Conservation (phyloP, 345 rosid genomes). For the Camelina neglecta region DNA sequence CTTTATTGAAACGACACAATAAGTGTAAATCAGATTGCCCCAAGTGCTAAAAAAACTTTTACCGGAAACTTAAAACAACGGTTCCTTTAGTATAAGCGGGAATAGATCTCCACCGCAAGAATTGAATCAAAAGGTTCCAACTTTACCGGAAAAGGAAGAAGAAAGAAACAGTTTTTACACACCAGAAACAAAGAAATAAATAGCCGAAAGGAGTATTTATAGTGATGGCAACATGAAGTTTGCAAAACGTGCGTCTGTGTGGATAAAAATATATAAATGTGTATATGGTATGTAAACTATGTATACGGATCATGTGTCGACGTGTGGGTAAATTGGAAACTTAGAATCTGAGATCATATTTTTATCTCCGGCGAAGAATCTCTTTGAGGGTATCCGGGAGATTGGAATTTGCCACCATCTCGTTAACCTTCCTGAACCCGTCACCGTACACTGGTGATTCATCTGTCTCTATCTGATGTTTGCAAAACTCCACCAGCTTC, state of each 20-base stretch:
- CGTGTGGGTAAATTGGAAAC: background rate
- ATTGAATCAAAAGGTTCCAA: constrained; percentile 16
- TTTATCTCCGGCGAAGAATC: background rate
- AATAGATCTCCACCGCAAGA: background rate
- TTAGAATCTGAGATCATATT: background rate
- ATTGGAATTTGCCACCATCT: constrained; percentile 59
- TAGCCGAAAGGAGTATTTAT: background rate
- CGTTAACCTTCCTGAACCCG: constrained; percentile 68
- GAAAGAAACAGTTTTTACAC: background rate
- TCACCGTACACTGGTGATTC: constrained; percentile 72
- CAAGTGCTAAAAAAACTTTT: background rate
- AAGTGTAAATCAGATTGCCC: background rate
- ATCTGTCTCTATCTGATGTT: constrained; percentile 75
- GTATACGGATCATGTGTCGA: background rate
- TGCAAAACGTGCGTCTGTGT: background rate
- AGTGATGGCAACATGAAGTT: background rate
- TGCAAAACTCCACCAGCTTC: constrained; percentile 73
- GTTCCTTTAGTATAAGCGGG: background rate
- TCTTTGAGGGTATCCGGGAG: constrained; percentile 59
- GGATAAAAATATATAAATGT: background rate
- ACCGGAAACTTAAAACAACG: background rate
- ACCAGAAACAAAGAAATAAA: background rate
- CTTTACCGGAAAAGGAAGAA: background rate
- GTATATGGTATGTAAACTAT: background rate
- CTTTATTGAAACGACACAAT: background rate